These are phyloP conservation scores for Paramecium sonneborni DNA, from an alignment of 73 alveolate genomes.

Conservation along the genomic window DNA sequence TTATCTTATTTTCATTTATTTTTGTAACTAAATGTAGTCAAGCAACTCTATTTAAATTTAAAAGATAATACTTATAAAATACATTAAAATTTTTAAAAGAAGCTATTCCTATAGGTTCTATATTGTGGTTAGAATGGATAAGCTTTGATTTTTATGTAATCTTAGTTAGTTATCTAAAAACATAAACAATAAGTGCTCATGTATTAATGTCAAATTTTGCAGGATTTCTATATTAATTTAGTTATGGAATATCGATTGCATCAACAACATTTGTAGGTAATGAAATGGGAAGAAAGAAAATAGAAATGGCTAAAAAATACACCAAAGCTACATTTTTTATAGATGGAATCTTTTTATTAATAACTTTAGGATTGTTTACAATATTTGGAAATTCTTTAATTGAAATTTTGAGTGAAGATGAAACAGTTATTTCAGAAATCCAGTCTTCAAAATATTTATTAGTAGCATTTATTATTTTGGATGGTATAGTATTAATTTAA, in stretches of 20 bases:
- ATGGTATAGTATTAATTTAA: background rate
- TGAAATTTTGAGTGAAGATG: background rate
- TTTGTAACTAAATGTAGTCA: background rate
- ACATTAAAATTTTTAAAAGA: no score
- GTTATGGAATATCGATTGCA: conserved; percentile 18
- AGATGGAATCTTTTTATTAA: background rate
- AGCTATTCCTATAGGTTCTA: background rate
- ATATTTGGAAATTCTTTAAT: background rate
- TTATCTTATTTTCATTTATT: background rate
- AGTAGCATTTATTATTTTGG: background rate
- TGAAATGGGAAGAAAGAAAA: conserved; percentile 51
- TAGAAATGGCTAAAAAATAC: conserved; percentile 42
- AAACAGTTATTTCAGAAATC: background rate
- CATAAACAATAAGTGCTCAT: background rate
- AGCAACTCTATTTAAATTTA: background rate
- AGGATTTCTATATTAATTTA: background rate
- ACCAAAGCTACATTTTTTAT: background rate
- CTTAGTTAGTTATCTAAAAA: background rate
- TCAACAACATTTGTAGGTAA: conserved; percentile 50
- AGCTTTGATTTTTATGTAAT: background rate
- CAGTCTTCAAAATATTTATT: background rate
- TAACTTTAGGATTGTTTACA: background rate
- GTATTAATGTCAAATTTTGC: conserved; percentile 30
- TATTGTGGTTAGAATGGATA: background rate
- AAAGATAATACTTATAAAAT: no score